These are phyloP conservation scores for Baorangia bicolor DNA, from an alignment of 768 basidiomycete species.

Conservation along the genomic window DNA sequence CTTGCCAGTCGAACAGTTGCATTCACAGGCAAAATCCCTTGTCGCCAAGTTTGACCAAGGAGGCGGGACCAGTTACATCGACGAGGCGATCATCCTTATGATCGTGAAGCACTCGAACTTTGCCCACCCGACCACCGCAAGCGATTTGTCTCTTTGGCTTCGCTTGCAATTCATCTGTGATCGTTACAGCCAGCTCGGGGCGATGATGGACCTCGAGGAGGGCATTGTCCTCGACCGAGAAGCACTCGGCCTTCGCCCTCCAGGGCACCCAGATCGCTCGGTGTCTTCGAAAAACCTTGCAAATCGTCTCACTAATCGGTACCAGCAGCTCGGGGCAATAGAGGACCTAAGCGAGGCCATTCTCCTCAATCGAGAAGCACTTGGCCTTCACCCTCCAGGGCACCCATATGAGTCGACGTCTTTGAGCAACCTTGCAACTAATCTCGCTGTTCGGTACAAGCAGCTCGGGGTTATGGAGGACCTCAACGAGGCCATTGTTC, in stretches of 20 bases:
- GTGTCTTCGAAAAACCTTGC: neutral
- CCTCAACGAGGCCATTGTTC: neutral
- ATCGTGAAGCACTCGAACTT: neutral
- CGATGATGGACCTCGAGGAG: neutral
- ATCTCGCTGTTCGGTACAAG: neutral
- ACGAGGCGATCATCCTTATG: neutral
- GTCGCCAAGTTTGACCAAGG: neutral
- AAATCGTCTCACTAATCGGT: neutral
- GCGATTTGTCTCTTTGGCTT: neutral
- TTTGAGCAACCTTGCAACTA: neutral
- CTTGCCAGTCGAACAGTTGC: neutral
- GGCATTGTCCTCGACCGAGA: neutral
- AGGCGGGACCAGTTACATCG: neutral
- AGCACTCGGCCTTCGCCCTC: neutral
- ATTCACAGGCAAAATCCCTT: neutral
- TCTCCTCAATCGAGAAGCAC: neutral
- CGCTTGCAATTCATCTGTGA: neutral
- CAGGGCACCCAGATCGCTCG: neutral
- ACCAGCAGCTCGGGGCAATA: neutral
- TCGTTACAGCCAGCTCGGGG: neutral
- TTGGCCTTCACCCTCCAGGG: neutral
- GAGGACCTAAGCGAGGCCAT: constrained; percentile 1
- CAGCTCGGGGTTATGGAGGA: neutral
- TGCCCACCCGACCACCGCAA: neutral
- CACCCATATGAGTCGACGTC: neutral